Evolutionary conservation across 176 grass and related monocot species (phyloP), one percentile per base, ranked within the genome.

Genomic region (Musa itinerans): DNA sequence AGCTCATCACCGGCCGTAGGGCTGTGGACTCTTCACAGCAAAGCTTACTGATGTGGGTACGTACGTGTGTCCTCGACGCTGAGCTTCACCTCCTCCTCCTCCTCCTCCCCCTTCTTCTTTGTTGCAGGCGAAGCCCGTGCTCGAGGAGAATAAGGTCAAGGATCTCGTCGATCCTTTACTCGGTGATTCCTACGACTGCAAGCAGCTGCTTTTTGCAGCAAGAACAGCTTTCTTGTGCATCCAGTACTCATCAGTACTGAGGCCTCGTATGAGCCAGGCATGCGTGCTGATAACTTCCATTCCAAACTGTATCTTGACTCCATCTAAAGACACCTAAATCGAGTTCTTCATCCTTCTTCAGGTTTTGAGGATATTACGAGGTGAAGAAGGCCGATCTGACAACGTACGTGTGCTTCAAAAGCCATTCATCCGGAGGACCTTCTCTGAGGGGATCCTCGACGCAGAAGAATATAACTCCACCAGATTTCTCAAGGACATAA

Each of bases 201-300:
- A 27, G 68, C 89, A 96, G 78, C 78, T 88, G 63, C 51, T 10
- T 48, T 25, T 20, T 48, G 77, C 86, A 11, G 81, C 59, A 8
- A 29, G 54, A 25, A 82, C 76, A 0, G 87, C 87, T 54, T 52
- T 72, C 14, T 78, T 92, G 72, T 96, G 89, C 82, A 52, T 92
- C 49, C 57, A 81, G 8, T 52, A 16, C 59, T 87, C 83, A 0
- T 64, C 92, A 0, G 20, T 57, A 15, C 49, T 68, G 11, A 22
- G 92, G 19, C 92, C 92, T 26, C 66, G 17, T 16, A 96, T 90
- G 78, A 88, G 89, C 68, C 73, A 92, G 81, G 89, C 83, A 88
- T 73, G 71, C 22, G 50, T 72, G 25, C 75, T 8, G 55, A 76
- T 6, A 0, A 43, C 63, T 24, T 54, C 61, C 50, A 82, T 1